Evolutionary conservation across 2,329 filamentous ascomycete species (phyloP), one percentile per base, ranked within the genome.

Genomic region (Ophiostoma tasmaniense): DNA sequence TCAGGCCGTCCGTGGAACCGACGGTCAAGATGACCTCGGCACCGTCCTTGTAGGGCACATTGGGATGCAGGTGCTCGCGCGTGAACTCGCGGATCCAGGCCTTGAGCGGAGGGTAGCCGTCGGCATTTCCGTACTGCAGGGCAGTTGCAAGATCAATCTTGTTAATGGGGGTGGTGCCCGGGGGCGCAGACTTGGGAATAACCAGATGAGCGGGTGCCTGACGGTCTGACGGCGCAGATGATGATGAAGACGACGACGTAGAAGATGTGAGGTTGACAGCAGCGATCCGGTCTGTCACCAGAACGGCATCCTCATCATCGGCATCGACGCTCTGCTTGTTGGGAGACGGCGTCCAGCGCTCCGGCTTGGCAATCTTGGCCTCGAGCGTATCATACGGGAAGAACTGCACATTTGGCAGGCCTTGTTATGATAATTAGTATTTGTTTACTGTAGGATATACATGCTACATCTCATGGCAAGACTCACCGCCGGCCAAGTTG

Each of bases 371-470:
- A 71, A 90, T 87, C 73, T 90, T 88, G 55, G 93, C 91, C 79
- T 96, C 92, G 72, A 97, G 87, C 0, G 92, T 95, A 75, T 97
- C 93, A 78, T 90, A 97, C 10, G 93, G 93, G 76, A 97, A 97
- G 80, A 92, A 92, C 70, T 85, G 85, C 52, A 89, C 83, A 78
- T 95, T 89, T 20, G 93, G 93, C 28, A 96, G 85, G 71, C 92
- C 91, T 93, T 30, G 10, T n/a, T 3, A 11, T 1, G 8, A 45
- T 5, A 5, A 2, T 45, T 68, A 28, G 67, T 45, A 20, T n/a
- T 8, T 20, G 17, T n/a, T 45, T 45, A 42, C 33, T 7, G 10
- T 10, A 7, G 4, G 17, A 10, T 17, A 25, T 22, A 13, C 6
- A 25, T 22, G n/a, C n/a, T 10, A 17, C 42, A 22, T 33, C 22